phyloP scores from a whole-genome alignment of 2,329 filamentous ascomycete genomes.

The Fusarium sp. region DNA sequence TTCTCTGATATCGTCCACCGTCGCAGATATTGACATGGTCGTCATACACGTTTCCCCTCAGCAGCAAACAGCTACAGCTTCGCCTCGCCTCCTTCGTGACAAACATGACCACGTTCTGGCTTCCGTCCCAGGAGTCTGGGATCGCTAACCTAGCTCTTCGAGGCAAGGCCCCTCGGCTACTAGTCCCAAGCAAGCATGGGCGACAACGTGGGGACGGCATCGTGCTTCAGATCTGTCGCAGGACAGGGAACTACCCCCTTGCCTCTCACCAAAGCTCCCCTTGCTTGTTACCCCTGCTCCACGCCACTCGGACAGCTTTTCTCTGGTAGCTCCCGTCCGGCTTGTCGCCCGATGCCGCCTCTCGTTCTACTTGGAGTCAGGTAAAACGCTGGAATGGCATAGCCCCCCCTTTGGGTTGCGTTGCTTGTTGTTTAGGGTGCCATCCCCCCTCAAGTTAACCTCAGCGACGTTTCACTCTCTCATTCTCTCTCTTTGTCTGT shows the following conservation, averaged over 20 bases:
- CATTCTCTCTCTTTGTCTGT: conserved; percentile 26
- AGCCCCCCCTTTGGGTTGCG: conserved; percentile 26
- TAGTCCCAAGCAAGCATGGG: conserved; percentile 25
- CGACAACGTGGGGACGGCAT: conserved; percentile 40
- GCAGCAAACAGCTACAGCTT: conserved; percentile 12
- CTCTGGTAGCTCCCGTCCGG: conserved; percentile 27
- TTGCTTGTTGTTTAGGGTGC: conserved; percentile 27
- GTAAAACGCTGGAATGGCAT: conserved; percentile 40
- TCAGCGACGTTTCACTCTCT: conserved; percentile 37
- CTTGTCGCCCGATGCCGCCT: conserved; percentile 22
- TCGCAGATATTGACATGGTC: conserved; percentile 7
- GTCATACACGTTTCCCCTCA: conserved; percentile 20
- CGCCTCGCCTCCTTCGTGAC: background rate
- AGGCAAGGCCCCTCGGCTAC: conserved; percentile 5
- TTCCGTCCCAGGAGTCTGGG: conserved; percentile 32
- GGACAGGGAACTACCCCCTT: conserved; percentile 49
- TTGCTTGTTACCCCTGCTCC: conserved; percentile 23
- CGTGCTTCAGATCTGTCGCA: conserved; percentile 60
- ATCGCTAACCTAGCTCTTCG: conserved; percentile 20
- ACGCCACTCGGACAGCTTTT: conserved; percentile 31
- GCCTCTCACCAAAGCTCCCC: conserved; percentile 35
- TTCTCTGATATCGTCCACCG: conserved; percentile 8
- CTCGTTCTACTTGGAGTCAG: conserved; percentile 33
- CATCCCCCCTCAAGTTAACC: conserved; percentile 24
- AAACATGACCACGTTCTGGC: conserved; percentile 5